Evolutionary conservation across 2,329 filamentous ascomycete genomes (phyloP).

Genomic region (Trichophyton schoenleinii): DNA sequence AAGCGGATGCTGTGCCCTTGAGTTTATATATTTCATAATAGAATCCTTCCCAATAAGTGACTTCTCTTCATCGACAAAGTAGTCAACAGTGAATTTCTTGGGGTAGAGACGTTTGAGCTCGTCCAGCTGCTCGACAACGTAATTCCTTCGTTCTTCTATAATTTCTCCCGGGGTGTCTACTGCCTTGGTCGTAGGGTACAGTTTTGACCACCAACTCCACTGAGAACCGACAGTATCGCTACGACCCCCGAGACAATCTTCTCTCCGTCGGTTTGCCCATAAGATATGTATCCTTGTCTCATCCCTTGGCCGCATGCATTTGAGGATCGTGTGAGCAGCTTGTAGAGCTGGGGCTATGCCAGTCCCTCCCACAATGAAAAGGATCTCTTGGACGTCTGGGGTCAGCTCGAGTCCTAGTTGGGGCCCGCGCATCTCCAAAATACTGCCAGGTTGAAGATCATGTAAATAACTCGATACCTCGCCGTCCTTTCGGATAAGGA

Average conservation of each 20-base stretch:
- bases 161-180: neutral
- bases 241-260: conserved; percentile 52
- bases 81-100: conserved; percentile 50
- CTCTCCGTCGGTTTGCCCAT: conserved; percentile 62
- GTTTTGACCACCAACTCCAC: conserved; percentile 22
- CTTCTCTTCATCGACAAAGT: conserved; percentile 72
- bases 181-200: conserved; percentile 13
- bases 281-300: conserved; percentile 54
- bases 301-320: conserved; percentile 19
- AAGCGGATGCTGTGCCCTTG: conserved; percentile 2
- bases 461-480: conserved; percentile 79
- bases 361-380: conserved; percentile 86
- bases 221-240: conserved; percentile 34
- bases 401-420: conserved; percentile 54
- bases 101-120: conserved; percentile 48
- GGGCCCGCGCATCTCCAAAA: conserved; percentile 67
- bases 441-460: conserved; percentile 47
- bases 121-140: conserved; percentile 51
- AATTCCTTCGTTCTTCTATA: conserved; percentile 12
- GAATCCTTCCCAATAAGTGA: conserved; percentile 47
- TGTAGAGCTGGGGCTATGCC: conserved; percentile 86
- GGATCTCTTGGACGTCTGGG: conserved; percentile 44
- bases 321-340: conserved; percentile 50
- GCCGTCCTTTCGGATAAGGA: conserved; percentile 73
- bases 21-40: conserved; percentile 31